Evolutionary conservation across 1,284 basidiomycete species (phyloP).

Genomic region (Coniophora puteana): DNA sequence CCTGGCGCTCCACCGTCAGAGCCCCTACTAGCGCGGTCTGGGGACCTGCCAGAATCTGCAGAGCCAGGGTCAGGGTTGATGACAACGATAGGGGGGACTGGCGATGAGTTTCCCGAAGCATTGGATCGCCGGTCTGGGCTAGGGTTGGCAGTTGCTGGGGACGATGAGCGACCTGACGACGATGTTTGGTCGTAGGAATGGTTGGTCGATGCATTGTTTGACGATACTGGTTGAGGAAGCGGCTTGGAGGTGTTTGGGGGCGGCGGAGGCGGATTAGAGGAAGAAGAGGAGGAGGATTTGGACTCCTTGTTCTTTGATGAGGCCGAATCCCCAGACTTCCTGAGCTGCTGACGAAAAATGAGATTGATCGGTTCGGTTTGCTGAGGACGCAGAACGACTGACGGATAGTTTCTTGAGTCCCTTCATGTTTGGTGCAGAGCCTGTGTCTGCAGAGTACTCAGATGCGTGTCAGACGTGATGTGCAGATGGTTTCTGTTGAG

Average conservation of each 20-base stretch:
- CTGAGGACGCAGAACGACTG: conserved; percentile 20
- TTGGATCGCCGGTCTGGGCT: conserved; percentile 52
- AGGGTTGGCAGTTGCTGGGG: conserved; percentile 32
- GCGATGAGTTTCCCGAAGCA: conserved; percentile 40
- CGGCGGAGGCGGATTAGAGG: conserved; percentile 54
- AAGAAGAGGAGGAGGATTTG: conserved; percentile 43
- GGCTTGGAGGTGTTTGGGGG: conserved; percentile 65
- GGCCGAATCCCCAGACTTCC: conserved; percentile 58
- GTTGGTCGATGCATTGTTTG: conserved; percentile 41
- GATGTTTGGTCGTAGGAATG: conserved; percentile 20
- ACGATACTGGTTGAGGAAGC: conserved; percentile 43
- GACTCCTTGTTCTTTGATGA: conserved; percentile 67
- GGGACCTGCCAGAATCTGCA: conserved; percentile 36
- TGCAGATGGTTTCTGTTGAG: too few relatives aligned
- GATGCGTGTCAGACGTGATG: too few relatives aligned
- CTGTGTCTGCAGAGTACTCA: conserved; percentile 12
- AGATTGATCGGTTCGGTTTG: conserved; percentile 11
- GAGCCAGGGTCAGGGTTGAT: conserved; percentile 74
- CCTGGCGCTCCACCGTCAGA: conserved; percentile 44
- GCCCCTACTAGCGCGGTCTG: conserved; percentile 52
- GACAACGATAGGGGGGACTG: conserved; percentile 85
- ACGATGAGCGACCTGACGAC: conserved; percentile 43
- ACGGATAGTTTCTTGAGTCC: conserved; percentile 88
- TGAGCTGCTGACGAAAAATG: conserved; percentile 44
- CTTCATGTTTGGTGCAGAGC: conserved; percentile 59